Evolutionary conservation across 2,329 filamentous ascomycete genomes (phyloP).

Genomic region (Aspergillus quadrilineatus): DNA sequence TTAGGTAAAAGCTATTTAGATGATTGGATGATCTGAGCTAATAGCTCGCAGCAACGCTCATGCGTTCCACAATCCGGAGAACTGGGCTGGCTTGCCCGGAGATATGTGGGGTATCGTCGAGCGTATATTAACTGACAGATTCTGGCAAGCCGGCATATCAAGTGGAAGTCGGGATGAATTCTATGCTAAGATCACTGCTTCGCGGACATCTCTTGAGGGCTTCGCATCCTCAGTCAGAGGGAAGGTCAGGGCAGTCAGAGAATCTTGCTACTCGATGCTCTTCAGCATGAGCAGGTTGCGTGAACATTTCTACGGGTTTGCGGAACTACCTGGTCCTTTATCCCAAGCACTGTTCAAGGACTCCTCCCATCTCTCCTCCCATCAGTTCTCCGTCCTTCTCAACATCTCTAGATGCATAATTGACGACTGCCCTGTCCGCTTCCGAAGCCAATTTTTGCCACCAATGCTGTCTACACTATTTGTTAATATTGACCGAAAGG

Average conservation of each 20-base stretch:
- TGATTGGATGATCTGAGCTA: conserved; percentile 7
- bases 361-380: conserved; percentile 77
- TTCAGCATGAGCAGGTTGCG: conserved; percentile 90
- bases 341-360: conserved; percentile 82
- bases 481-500: conserved; percentile 80
- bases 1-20: conserved; percentile 54
- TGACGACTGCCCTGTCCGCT: conserved; percentile 81
- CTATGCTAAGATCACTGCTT: conserved; percentile 85
- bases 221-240: conserved; percentile 91
- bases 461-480: conserved; percentile 81
- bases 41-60: conserved; percentile 68
- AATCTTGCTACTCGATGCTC: conserved; percentile 90
- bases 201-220: conserved; percentile 85
- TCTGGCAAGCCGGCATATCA: conserved; percentile 98
- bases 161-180: conserved; percentile 95
- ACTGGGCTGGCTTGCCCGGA: conserved; percentile 73
- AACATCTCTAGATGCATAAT: conserved; percentile 86
- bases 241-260: conserved; percentile 82
- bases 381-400: conserved; percentile 90
- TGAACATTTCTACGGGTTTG: conserved; percentile 85
- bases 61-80: conserved; percentile 81
- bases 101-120: conserved; percentile 77
- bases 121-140: conserved; percentile 85
- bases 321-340: conserved; percentile 76
- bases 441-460: conserved; percentile 77